phyloP scores from a whole-genome alignment of 192 early-diverging fungal genomes.

The Coemansia sp. region DNA sequence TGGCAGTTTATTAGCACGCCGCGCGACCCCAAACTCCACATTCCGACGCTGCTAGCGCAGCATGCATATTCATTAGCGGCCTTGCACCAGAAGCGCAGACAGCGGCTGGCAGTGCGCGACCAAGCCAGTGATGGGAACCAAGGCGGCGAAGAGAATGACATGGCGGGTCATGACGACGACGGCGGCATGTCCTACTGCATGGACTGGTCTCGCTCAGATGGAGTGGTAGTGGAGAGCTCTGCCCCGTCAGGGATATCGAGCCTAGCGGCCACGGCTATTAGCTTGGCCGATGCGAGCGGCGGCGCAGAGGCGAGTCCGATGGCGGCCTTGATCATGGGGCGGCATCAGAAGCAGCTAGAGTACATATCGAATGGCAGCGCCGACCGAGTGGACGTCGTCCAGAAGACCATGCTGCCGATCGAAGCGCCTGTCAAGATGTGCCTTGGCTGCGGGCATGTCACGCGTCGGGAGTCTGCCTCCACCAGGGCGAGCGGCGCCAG shows the following conservation, averaged over 20 bases:
- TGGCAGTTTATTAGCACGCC: conserved; percentile 57
- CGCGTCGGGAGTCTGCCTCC: conserved; percentile 12
- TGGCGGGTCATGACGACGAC: conserved; percentile 3
- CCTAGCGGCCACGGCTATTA: not conserved
- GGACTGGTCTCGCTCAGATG: conserved; percentile 54
- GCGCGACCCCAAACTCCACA: conserved; percentile 42
- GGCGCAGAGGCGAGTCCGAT: not conserved
- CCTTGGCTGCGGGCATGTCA: conserved; percentile 46
- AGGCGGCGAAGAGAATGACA: not conserved
- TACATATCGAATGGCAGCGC: conserved; percentile 8
- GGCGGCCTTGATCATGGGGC: conserved; percentile 2
- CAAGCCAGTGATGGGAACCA: not conserved
- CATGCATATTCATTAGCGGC: conserved; percentile 49
- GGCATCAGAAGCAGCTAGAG: conserved; percentile 18
- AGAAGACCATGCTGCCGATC: conserved; percentile 43
- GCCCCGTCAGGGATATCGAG: conserved; percentile 7
- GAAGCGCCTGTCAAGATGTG: conserved; percentile 32
- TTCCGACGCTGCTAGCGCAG: conserved; percentile 48
- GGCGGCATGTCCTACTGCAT: conserved; percentile 49
- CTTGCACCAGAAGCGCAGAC: conserved; percentile 13
- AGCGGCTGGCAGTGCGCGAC: conserved; percentile 1
- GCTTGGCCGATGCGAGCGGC: not conserved
- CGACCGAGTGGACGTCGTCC: conserved; percentile 46
- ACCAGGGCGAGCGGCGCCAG: not conserved
- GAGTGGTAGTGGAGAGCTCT: conserved; percentile 39